A percentile compares a stretch with the other conserved stretches of the same genome.
These are phyloP conservation scores for Delphinella strobiligena DNA, from an alignment of 2,329 filamentous ascomycete species.

Conservation along the genomic window DNA sequence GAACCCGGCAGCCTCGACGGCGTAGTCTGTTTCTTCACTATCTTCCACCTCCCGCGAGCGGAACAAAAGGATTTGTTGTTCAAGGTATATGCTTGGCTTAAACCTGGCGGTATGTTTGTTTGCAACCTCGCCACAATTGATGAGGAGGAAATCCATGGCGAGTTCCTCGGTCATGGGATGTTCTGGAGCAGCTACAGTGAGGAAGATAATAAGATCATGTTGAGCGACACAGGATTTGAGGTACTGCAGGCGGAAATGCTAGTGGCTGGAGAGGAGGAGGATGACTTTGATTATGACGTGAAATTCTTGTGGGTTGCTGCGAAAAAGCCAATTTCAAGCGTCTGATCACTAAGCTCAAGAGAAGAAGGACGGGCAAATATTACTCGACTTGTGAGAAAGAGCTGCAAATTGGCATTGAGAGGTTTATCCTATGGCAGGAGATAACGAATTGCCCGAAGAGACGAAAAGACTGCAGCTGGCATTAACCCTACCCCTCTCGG, in stretches of 20 bases:
- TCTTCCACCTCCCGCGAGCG: conserved; percentile 16
- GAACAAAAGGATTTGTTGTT: conserved; percentile 14
- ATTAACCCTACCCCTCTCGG: no score
- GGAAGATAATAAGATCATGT: conserved; percentile 24
- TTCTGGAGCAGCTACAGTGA: conserved; percentile 19
- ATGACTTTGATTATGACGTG: conserved; percentile 15
- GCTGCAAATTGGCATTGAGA: no score
- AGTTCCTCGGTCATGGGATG: conserved; percentile 16
- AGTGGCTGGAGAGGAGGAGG: conserved; percentile 12
- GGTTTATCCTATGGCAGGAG: no score
- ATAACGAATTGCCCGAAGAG: no score
- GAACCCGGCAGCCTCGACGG: conserved; percentile 11
- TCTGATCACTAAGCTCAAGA: no score
- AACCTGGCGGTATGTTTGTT: conserved; percentile 12
- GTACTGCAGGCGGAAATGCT: conserved; percentile 10
- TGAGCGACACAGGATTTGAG: conserved; percentile 24
- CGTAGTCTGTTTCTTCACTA: conserved; percentile 13
- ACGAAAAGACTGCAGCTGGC: no score
- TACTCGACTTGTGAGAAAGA: no score
- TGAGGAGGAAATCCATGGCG: conserved; percentile 16
- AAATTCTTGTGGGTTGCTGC: conserved; percentile 16
- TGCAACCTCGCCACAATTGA: conserved; percentile 15
- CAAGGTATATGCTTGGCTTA: conserved; percentile 13
- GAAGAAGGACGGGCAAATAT: no score
- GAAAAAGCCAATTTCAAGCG: conserved; percentile 9